Percentiles rank a stretch among this genome's conserved stretches.
Conservation (phyloP, 345 rosid genomes). For the Durio zibethinus region DNA sequence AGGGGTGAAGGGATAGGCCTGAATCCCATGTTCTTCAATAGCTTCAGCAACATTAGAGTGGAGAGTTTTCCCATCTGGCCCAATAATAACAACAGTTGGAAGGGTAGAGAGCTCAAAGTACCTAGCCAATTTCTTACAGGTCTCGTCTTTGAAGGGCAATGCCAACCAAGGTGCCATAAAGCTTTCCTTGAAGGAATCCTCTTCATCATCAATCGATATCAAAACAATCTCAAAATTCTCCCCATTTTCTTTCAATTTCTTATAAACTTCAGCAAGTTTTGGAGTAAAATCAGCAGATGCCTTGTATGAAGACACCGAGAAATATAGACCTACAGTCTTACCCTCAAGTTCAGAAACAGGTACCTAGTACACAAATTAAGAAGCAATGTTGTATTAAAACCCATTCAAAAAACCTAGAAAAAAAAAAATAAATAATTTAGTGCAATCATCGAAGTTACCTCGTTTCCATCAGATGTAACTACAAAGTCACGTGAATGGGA, state of each 20-base stretch:
- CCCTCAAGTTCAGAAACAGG: conserved; percentile 66
- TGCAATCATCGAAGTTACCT: conserved; percentile 31
- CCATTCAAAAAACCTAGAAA: not conserved
- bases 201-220: conserved; percentile 55
- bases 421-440: not conserved
- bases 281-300: conserved; percentile 42
- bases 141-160: conserved; percentile 52
- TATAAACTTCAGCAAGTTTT: conserved; percentile 46
- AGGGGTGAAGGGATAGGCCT: conserved; percentile 67
- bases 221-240: conserved; percentile 63
- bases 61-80: conserved; percentile 67
- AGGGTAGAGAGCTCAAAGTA: conserved; percentile 52
- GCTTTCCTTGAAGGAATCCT: conserved; percentile 46
- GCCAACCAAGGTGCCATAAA: conserved; percentile 67
- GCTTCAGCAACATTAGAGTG: conserved; percentile 53
- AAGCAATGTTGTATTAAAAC: not conserved
- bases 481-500: conserved; percentile 51
- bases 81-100: conserved; percentile 62
- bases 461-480: conserved; percentile 42
- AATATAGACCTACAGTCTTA: conserved; percentile 56
- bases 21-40: conserved; percentile 53
- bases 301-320: conserved; percentile 32
- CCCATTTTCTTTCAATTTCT: conserved; percentile 47
- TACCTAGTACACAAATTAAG: conserved; percentile 29
- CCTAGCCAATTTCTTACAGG: conserved; percentile 39